A percentile compares a stretch with the other conserved stretches of the same genome.
Evolutionary conservation across 192 early-diverging fungal genomes (phyloP).

Genomic region (Spizellomyces punctatus): DNA sequence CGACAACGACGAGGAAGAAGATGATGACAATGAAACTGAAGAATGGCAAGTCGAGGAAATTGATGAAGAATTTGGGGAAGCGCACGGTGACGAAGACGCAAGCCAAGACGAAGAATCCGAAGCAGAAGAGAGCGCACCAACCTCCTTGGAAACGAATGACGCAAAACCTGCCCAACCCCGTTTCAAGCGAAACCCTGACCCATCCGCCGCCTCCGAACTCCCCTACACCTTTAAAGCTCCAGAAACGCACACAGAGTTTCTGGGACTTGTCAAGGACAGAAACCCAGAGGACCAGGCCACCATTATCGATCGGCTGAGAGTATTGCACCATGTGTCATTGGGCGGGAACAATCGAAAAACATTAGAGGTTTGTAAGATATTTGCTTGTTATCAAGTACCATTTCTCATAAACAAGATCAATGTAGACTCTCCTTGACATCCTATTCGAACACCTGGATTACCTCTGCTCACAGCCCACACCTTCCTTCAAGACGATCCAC

Average conservation of each 20-base stretch:
- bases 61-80: slow-evolving; percentile 41
- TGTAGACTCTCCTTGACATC: slow-evolving; percentile 57
- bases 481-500: slow-evolving; percentile 30
- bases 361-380: slow-evolving; percentile 48
- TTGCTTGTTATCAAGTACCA: slow-evolving; percentile 9
- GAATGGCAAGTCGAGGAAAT: neutral
- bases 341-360: slow-evolving; percentile 78
- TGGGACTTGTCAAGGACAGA: slow-evolving; percentile 64
- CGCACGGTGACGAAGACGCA: slow-evolving; percentile 32
- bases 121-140: slow-evolving; percentile 37
- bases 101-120: slow-evolving; percentile 34
- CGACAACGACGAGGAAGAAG: slow-evolving; percentile 35
- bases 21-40: neutral
- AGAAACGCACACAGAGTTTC: slow-evolving; percentile 67
- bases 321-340: slow-evolving; percentile 82
- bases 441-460: slow-evolving; percentile 73
- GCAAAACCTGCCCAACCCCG: neutral
- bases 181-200: slow-evolving; percentile 12
- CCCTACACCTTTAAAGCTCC: slow-evolving; percentile 89
- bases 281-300: slow-evolving; percentile 68
- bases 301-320: slow-evolving; percentile 80
- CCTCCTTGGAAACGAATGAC: slow-evolving; percentile 17
- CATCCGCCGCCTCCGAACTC: slow-evolving; percentile 56
- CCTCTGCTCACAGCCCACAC: slow-evolving; percentile 57
- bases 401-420: neutral